A percentile compares a stretch with the other conserved stretches of the same genome.
Conservation (phyloP, 2,329 filamentous ascomycete genomes). For the Ophiostoma sp. region DNA sequence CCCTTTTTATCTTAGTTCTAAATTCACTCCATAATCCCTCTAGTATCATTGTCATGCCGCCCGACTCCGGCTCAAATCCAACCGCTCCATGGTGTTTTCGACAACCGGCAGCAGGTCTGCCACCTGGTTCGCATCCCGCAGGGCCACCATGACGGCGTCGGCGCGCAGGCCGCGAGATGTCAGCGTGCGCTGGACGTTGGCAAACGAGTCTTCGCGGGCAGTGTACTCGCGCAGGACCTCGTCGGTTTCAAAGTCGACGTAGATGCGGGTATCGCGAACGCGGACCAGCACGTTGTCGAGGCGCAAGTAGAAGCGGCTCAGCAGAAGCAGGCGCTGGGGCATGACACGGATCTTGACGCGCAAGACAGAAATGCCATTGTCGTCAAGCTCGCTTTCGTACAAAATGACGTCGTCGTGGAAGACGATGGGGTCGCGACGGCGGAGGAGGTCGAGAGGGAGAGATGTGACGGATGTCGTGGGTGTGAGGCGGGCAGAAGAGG, state of each 20-base stretch:
- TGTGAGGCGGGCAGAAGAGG: neutral
- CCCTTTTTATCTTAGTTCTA: neutral
- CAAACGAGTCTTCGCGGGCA: conserved; percentile 79
- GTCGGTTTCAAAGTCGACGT: conserved; percentile 79
- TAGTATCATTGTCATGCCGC: neutral
- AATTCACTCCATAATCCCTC: neutral
- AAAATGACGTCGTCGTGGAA: conserved; percentile 97
- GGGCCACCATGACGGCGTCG: conserved; percentile 72
- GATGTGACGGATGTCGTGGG: neutral
- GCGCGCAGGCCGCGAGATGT: conserved; percentile 51
- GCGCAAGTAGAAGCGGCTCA: conserved; percentile 87
- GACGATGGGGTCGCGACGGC: conserved; percentile 85
- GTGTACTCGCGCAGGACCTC: conserved; percentile 88
- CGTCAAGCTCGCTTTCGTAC: conserved; percentile 96
- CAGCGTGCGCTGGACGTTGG: conserved; percentile 64
- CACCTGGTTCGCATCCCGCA: conserved; percentile 79
- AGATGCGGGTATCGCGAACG: conserved; percentile 86
- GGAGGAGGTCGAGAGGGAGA: conserved; percentile 85
- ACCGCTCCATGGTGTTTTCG: conserved; percentile 63
- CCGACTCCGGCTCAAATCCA: conserved; percentile 29
- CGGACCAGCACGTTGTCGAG: conserved; percentile 87
- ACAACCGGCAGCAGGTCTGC: conserved; percentile 68
- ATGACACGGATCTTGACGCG: conserved; percentile 93
- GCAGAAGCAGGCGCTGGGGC: conserved; percentile 80
- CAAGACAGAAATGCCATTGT: conserved; percentile 90